Evolutionary conservation across 2,329 filamentous ascomycete genomes (phyloP).

Genomic region (Epicoccum nigrum): DNA sequence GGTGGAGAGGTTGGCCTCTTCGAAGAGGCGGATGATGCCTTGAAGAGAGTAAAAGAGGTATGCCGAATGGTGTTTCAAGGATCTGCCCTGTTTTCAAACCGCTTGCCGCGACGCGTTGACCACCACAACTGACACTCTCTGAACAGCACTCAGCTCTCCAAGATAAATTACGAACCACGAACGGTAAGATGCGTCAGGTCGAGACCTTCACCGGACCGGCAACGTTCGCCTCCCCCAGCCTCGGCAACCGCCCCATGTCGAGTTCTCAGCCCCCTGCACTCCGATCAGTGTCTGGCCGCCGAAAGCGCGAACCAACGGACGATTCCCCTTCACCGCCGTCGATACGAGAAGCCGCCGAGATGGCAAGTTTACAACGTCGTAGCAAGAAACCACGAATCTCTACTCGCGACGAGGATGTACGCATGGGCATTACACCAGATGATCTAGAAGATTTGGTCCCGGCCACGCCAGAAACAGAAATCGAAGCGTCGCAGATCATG

Average conservation of each 20-base stretch:
- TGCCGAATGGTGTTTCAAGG: constrained; percentile 32
- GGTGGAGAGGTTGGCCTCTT: constrained; percentile 67
- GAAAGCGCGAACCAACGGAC: constrained; percentile 50
- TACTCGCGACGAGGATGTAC: constrained; percentile 32
- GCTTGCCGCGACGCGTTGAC: constrained; percentile 23
- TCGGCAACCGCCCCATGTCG: constrained; percentile 40
- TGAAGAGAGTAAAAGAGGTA: constrained; percentile 61
- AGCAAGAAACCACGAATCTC: constrained; percentile 55
- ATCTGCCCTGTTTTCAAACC: constrained; percentile 25
- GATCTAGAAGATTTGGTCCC: constrained; percentile 44
- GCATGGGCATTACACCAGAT: constrained; percentile 34
- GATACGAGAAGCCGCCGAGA: constrained; percentile 60
- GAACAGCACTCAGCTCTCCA: constrained; percentile 53
- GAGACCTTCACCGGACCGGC: constrained; percentile 49
- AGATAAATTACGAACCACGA: constrained; percentile 53
- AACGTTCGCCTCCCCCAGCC: constrained; percentile 51
- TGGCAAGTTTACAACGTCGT: constrained; percentile 56
- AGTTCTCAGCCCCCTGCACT: constrained; percentile 24
- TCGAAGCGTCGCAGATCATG: constrained; percentile 31
- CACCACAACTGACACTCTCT: constrained; percentile 29
- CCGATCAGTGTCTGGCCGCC: constrained; percentile 40
- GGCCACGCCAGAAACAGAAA: constrained; percentile 48
- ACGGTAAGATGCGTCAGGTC: constrained; percentile 53
- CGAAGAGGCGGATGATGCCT: constrained; percentile 65
- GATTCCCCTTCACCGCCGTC: constrained; percentile 59